Evolutionary conservation across 2,329 filamentous ascomycete species (phyloP).

Genomic region (Colletotrichum plurivorum): DNA sequence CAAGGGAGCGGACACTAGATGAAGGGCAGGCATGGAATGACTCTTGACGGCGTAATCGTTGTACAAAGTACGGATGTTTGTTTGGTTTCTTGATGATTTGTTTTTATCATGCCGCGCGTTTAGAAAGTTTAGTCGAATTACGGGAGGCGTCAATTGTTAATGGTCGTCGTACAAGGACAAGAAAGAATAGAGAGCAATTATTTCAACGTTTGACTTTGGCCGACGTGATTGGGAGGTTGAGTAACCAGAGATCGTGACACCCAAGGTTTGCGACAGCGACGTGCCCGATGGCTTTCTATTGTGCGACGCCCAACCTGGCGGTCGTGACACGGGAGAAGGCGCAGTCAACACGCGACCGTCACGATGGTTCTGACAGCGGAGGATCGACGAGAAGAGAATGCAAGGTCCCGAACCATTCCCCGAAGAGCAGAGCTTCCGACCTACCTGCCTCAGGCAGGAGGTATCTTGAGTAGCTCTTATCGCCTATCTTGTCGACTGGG

Average conservation of each 20-base stretch:
- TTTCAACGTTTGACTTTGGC: constrained; percentile 3
- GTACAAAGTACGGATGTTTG: constrained; percentile 32
- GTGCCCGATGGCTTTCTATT: constrained; percentile 5
- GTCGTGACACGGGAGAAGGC: constrained; percentile 34
- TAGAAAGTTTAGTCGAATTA: constrained; percentile 18
- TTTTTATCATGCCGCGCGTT: constrained; percentile 32
- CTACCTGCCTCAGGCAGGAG: background rate
- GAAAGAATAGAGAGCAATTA: constrained; percentile 35
- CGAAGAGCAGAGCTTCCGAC: constrained; percentile 6
- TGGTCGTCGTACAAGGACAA: constrained; percentile 28
- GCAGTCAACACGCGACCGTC: background rate
- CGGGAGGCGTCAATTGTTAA: constrained; percentile 33
- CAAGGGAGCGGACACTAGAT: constrained; percentile 11
- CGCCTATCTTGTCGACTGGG: background rate
- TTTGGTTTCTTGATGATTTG: constrained; percentile 19
- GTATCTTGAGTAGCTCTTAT: constrained; percentile 22
- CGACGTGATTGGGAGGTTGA: no score
- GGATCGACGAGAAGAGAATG: constrained; percentile 35
- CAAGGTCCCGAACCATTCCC: constrained; percentile 39
- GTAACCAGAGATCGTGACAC: no score
- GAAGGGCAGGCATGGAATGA: constrained; percentile 29
- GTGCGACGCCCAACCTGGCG: background rate
- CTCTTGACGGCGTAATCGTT: constrained; percentile 38
- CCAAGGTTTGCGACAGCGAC: background rate
- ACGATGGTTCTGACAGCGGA: constrained; percentile 33